A percentile compares a stretch with the other conserved stretches of the same genome.
Evolutionary conservation across 441 rosid genomes (phyloP).

Genomic region (Pelargonium exstipulatum): DNA sequence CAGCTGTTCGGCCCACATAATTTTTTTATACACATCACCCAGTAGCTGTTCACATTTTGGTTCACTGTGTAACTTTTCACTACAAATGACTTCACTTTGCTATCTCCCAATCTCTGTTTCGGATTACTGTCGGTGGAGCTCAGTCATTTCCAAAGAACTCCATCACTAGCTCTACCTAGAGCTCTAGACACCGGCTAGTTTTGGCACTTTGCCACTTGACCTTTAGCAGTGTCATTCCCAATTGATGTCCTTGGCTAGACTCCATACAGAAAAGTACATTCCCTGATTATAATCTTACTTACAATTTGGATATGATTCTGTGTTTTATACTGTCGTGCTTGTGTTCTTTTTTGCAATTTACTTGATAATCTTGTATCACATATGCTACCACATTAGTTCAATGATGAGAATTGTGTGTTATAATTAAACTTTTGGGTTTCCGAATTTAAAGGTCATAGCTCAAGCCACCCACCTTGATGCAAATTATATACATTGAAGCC

Average conservation of each 20-base stretch:
- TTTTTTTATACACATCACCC: conserved; percentile 3
- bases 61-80: neutral
- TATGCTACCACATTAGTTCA: neutral
- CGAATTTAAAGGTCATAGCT: neutral
- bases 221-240: conserved; percentile 3
- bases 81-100: neutral
- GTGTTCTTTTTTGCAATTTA: neutral
- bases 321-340: neutral
- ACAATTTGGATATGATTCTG: conserved; percentile 2
- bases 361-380: neutral
- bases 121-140: conserved; percentile 10
- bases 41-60: conserved; percentile 3
- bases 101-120: conserved; percentile 1
- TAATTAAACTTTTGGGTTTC: neutral
- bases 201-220: conserved; percentile 4
- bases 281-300: conserved; percentile 1
- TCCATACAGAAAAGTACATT: neutral
- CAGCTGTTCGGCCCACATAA: neutral
- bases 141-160: neutral
- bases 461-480: conserved; percentile 10
- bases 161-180: conserved; percentile 6
- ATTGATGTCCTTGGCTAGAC: neutral
- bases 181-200: neutral
- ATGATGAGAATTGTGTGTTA: neutral
- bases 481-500: conserved; percentile 1